Percentiles rank a stretch among this genome's conserved stretches.
Conservation (phyloP, 805 yeast species). For the Lipomyces anomalus region DNA sequence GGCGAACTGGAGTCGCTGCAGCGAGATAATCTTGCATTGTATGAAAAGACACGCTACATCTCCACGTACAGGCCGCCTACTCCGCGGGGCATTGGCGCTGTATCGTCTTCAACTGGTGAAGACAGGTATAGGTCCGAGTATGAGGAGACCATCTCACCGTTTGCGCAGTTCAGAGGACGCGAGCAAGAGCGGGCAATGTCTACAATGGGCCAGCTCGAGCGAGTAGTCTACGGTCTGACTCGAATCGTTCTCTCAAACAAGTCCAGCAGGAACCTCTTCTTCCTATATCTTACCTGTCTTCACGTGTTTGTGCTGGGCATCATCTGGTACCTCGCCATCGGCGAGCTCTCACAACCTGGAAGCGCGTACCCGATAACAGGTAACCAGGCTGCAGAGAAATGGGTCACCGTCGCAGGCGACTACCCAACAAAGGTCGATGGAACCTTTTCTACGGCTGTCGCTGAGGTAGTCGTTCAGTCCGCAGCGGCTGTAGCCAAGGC, state of each 20-base stretch:
- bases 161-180: conserved; percentile 70
- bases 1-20: conserved; percentile 61
- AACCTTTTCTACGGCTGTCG: no score
- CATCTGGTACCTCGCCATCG: conserved; percentile 22
- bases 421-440: no score
- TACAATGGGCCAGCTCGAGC: conserved; percentile 68
- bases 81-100: conserved; percentile 24
- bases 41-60: conserved; percentile 52
- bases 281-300: conserved; percentile 65
- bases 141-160: conserved; percentile 75
- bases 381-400: no score
- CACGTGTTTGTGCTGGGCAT: conserved; percentile 61
- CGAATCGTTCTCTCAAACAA: conserved; percentile 70
- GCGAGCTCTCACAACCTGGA: no score
- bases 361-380: no score
- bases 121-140: conserved; percentile 56
- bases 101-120: no score
- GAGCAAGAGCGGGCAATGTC: conserved; percentile 73
- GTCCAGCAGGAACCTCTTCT: conserved; percentile 63
- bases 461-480: no score
- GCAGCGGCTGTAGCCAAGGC: no score
- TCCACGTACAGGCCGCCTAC: conserved; percentile 25
- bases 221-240: conserved; percentile 67
- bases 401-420: no score
- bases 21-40: conserved; percentile 69